Base-by-base conservation (phyloP, 257 asterid genomes). In the Solanum peruvianum region DNA sequence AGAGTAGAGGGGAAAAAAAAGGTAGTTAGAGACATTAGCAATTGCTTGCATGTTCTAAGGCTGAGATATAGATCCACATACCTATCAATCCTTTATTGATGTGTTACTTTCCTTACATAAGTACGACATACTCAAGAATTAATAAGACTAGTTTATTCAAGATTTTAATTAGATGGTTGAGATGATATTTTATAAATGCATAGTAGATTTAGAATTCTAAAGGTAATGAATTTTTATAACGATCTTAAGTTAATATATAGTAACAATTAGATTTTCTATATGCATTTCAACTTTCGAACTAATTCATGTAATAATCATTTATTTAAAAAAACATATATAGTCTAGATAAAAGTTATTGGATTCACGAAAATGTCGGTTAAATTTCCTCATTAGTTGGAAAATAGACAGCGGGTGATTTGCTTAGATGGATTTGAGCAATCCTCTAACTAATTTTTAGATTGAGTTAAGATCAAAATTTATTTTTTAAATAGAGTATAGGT, bases 41-140 rank as follows among this genome's bases (percentile, higher is more conserved):
- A 14, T 12, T 44, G n/a, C 60, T 71, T 33, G 92, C 95, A 95
- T 94, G 98, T 94, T 95, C 98, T 90, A 86, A 89, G 98, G 98
- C 96, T 93, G 82, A 89, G 76, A 90, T 58, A 80, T 21, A 20
- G 62, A 37, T 56, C n/a, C 90, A 89, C 88, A 82, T 86, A 72
- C 25, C 88, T 62, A 20, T 21, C 29, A 35, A 49, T 56, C n/a
- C 23, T 21, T 80, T 45, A 60, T 80, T 80, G 82, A 87, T 44
- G 20, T 66, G 37, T 64, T 69, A 18, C 41, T 69, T 69, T 69
- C 75, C 75, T 69, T 69, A 29, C 75, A 69, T 29, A 69, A 67
- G 75, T 67, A 27, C 73, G 27, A 25, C 37, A 27, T 10, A 13
- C 5, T 66, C 73, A 27, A 66, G 21, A 66, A 66, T 66, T 25